Evolutionary conservation across 495 filamentous ascomycete genomes (phyloP).

Genomic region (Rhypophila decipiens): DNA sequence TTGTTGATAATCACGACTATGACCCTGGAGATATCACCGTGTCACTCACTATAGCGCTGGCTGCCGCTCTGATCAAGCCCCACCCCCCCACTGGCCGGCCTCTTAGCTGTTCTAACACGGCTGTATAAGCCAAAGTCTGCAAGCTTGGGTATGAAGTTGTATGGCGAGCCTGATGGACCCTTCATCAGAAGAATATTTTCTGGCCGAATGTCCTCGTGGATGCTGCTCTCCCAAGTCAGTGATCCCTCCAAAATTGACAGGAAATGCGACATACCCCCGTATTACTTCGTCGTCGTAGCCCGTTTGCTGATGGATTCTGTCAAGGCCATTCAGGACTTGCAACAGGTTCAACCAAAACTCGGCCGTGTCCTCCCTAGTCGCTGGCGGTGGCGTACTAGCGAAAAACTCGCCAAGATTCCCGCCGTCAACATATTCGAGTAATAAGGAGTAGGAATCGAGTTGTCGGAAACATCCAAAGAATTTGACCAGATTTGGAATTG

Average conservation of each 20-base stretch:
- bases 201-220: conserved; percentile 38
- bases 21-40: no score
- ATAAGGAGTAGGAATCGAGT: conserved; percentile 29
- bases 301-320: conserved; percentile 30
- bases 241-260: no score
- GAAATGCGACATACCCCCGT: neutral
- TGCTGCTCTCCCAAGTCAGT: conserved; percentile 3
- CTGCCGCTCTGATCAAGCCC: conserved; percentile 23
- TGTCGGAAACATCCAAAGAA: conserved; percentile 40
- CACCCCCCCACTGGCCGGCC: conserved; percentile 11
- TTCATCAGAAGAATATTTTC: conserved; percentile 33
- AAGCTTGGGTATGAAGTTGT: conserved; percentile 33
- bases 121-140: conserved; percentile 30
- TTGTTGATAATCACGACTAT: neutral
- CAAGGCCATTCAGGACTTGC: conserved; percentile 28
- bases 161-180: conserved; percentile 4
- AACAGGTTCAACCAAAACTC: conserved; percentile 39
- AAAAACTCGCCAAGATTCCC: conserved; percentile 39
- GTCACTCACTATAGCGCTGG: conserved; percentile 20
- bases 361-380: conserved; percentile 25
- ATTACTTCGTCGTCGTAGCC: neutral
- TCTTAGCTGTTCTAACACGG: conserved; percentile 17
- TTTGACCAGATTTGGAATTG: conserved; percentile 28
- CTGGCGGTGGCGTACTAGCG: conserved; percentile 18
- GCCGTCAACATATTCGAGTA: conserved; percentile 41